Conservation (phyloP, 805 yeast species). For the Middelhovenomyces tepae region DNA sequence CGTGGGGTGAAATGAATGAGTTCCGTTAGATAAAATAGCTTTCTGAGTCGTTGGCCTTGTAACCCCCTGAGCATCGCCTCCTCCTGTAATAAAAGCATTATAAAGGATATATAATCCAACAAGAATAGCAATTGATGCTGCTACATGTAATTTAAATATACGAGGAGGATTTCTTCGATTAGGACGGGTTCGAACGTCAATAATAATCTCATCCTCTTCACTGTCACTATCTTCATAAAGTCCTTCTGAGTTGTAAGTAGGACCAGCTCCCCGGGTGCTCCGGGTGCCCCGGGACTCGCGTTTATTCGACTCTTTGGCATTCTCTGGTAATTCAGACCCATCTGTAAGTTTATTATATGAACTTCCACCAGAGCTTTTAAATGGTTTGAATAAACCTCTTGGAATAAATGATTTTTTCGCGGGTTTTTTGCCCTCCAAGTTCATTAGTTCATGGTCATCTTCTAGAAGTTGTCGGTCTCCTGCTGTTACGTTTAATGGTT, state of each 20-base stretch:
- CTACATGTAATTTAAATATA: not conserved
- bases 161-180: not conserved
- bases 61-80: not conserved
- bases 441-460: not conserved
- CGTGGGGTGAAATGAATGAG: slow-evolving; percentile 64
- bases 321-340: not conserved
- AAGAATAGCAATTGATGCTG: not conserved
- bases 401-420: not conserved
- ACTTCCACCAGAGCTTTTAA: not conserved
- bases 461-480: slow-evolving; percentile 1
- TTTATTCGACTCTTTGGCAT: not conserved
- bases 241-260: not conserved
- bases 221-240: slow-evolving; percentile 2
- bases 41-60: not conserved
- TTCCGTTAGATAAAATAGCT: slow-evolving; percentile 41
- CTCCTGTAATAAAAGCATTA: slow-evolving; percentile 1
- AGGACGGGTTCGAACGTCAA: slow-evolving; percentile 2
- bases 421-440: not conserved
- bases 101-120: not conserved
- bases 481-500: not conserved
- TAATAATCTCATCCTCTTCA: slow-evolving; percentile 2
- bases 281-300: not conserved
- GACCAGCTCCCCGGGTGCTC: not conserved
- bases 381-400: too few species aligned
- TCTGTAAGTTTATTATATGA: not conserved